A percentile compares a stretch with the other conserved stretches of the same genome.
These are phyloP conservation scores for Castanea sativa DNA, from an alignment of 306 rosid species.

Conservation along the genomic window DNA sequence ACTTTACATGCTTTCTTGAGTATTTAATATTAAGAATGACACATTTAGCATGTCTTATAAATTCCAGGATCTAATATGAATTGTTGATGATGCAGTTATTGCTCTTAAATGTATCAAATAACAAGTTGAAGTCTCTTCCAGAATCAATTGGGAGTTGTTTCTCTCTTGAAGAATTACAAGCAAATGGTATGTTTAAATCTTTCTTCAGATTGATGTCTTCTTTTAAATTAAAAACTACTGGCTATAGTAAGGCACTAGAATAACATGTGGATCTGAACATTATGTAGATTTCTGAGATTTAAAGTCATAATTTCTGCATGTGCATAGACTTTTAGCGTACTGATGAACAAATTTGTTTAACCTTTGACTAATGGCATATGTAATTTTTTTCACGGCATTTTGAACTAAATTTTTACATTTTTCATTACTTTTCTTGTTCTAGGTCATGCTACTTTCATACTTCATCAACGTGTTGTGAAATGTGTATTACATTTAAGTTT, in stretches of 20 bases:
- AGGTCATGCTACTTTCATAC: neutral
- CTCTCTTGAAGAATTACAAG: slow-evolving; percentile 96
- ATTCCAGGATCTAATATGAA: slow-evolving; percentile 19
- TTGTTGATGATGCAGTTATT: slow-evolving; percentile 62
- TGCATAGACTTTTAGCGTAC: neutral
- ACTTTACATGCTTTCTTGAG: slow-evolving; percentile 2
- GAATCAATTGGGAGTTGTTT: slow-evolving; percentile 94
- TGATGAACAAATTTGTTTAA: neutral
- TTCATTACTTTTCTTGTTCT: neutral
- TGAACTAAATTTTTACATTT: neutral
- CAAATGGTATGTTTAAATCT: slow-evolving; percentile 55
- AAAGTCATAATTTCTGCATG: neutral
- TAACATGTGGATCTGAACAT: neutral
- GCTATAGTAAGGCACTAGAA: neutral
- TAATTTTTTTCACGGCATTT: neutral
- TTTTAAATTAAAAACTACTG: neutral
- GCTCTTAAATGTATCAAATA: slow-evolving; percentile 78
- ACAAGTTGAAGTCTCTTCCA: slow-evolving; percentile 80
- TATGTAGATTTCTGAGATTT: neutral
- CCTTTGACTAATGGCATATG: neutral
- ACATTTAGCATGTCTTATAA: slow-evolving; percentile 14
- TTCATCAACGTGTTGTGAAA: neutral
- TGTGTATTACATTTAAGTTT: neutral
- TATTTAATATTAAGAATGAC: slow-evolving; percentile 1
- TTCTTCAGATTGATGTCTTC: slow-evolving; percentile 1